These are phyloP conservation scores for Paratrimastix pyriformis DNA, from an alignment of 78 protist species.

Conservation along the genomic window DNA sequence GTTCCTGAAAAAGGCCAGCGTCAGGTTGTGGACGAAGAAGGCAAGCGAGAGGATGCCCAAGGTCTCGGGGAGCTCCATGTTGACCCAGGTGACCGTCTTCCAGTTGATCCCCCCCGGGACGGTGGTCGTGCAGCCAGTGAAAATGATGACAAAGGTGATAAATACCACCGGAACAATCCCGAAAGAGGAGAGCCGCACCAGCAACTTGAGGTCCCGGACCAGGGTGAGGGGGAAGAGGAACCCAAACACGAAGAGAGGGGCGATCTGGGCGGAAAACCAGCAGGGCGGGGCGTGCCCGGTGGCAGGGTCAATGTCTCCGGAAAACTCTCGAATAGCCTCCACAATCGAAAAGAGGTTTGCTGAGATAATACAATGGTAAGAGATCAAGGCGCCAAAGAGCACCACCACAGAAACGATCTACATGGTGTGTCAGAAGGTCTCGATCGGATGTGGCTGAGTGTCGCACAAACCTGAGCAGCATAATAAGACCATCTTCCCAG, in stretches of 20 bases:
- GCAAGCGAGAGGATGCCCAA: conserved; percentile 4
- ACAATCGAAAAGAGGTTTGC: not conserved
- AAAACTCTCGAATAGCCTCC: not conserved
- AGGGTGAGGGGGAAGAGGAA: not conserved
- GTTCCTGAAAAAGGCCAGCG: not conserved
- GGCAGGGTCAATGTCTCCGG: not conserved
- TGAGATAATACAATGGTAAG: not conserved
- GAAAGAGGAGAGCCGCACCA: conserved; percentile 1
- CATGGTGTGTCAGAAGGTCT: too few relatives aligned
- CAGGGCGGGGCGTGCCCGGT: too few relatives aligned
- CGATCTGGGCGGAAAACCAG: not conserved
- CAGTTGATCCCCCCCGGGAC: not conserved
- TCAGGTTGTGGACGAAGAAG: conserved; percentile 7
- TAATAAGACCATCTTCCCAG: not conserved
- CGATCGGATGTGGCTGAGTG: too few relatives aligned
- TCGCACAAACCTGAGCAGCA: not conserved
- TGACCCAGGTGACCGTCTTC: not conserved
- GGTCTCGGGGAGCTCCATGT: not conserved
- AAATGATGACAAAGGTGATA: not conserved
- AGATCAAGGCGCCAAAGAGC: not conserved
- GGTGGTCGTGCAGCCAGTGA: conserved; percentile 1
- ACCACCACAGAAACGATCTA: not conserved
- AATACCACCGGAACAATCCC: not conserved
- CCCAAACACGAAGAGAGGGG: not conserved
- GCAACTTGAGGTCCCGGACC: not conserved